A percentile compares a stretch with the other conserved stretches of the same genome.
Conservation (phyloP, 257 asterid genomes). For the Plectranthus barbatus region DNA sequence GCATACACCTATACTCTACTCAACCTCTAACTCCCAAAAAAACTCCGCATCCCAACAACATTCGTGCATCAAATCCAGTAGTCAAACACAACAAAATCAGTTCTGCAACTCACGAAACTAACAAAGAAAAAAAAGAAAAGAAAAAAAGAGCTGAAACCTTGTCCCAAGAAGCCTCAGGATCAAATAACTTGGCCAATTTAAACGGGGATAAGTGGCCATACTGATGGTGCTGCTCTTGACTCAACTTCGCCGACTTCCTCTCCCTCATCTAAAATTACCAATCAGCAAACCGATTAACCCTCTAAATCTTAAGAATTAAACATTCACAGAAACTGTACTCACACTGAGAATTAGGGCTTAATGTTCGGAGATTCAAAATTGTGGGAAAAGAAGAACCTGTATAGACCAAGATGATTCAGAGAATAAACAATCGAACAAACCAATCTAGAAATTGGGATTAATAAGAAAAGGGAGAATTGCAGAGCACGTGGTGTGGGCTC, state of each 20-base stretch:
- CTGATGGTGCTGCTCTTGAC: slow-evolving; percentile 42
- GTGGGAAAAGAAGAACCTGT: background rate
- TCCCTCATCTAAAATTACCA: slow-evolving; percentile 50
- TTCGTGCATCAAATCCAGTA: background rate
- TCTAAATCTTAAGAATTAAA: background rate
- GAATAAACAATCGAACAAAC: slow-evolving; percentile 7
- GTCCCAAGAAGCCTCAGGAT: slow-evolving; percentile 70
- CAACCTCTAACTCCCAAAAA: background rate
- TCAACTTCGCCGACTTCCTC: slow-evolving; percentile 64
- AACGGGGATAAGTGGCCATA: slow-evolving; percentile 74
- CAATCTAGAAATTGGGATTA: background rate
- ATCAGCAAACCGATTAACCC: background rate
- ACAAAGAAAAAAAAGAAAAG: slow-evolving; percentile 4
- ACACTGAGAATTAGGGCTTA: slow-evolving; percentile 7
- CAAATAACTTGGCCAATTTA: slow-evolving; percentile 64
- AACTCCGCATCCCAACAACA: background rate
- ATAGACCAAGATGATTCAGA: background rate
- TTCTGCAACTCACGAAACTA: background rate
- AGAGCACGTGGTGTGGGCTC: no score
- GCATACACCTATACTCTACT: background rate
- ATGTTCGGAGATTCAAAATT: slow-evolving; percentile 4
- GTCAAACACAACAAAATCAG: background rate
- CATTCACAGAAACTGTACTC: background rate
- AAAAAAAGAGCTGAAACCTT: no score
- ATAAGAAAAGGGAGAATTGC: no score